A percentile compares a stretch with the other conserved stretches of the same genome.
phyloP scores from a whole-genome alignment of 2,329 filamentous ascomycete species.

The Pseudogymnoascus sp. region DNA sequence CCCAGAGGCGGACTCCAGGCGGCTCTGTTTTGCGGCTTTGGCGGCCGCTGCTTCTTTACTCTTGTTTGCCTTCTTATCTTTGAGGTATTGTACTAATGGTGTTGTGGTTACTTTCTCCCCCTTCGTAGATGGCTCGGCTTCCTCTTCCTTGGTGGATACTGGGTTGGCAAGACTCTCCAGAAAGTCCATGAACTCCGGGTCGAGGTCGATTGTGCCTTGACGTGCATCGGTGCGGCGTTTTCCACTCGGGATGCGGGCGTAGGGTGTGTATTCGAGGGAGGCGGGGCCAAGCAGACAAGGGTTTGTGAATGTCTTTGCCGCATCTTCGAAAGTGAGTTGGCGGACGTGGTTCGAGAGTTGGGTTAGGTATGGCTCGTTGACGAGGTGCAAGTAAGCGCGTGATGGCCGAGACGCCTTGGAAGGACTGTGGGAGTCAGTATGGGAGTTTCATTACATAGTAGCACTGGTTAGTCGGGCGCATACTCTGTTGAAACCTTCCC shows the following conservation, averaged over 20 bases:
- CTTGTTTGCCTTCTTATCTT: slow-evolving; percentile 82
- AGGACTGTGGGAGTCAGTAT: slow-evolving; percentile 42
- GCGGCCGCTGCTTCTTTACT: slow-evolving; percentile 49
- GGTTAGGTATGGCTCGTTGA: slow-evolving; percentile 60
- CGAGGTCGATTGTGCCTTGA: slow-evolving; percentile 93
- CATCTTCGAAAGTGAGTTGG: slow-evolving; percentile 67
- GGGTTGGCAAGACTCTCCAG: slow-evolving; percentile 78
- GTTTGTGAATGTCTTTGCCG: slow-evolving; percentile 66
- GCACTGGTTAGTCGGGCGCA: slow-evolving; percentile 25
- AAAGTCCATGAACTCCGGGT: slow-evolving; percentile 91
- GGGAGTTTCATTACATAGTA: neutral
- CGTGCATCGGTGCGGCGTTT: slow-evolving; percentile 73
- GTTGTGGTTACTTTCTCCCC: slow-evolving; percentile 66
- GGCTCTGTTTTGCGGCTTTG: slow-evolving; percentile 47
- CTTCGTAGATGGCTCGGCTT: slow-evolving; percentile 34
- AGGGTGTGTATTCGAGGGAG: slow-evolving; percentile 71
- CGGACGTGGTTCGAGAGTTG: slow-evolving; percentile 65
- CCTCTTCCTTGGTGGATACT: slow-evolving; percentile 40
- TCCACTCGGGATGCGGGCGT: slow-evolving; percentile 70
- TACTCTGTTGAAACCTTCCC: slow-evolving; percentile 83
- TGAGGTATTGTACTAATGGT: slow-evolving; percentile 80
- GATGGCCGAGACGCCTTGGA: slow-evolving; percentile 78
- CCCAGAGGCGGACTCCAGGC: slow-evolving; percentile 45
- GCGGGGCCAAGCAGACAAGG: slow-evolving; percentile 71
- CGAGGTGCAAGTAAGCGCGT: slow-evolving; percentile 74